Percentiles rank a stretch among this genome's conserved stretches.
These are phyloP conservation scores for Epichloe sibirici DNA, from an alignment of 2,329 filamentous ascomycete genomes.

Conservation along the genomic window DNA sequence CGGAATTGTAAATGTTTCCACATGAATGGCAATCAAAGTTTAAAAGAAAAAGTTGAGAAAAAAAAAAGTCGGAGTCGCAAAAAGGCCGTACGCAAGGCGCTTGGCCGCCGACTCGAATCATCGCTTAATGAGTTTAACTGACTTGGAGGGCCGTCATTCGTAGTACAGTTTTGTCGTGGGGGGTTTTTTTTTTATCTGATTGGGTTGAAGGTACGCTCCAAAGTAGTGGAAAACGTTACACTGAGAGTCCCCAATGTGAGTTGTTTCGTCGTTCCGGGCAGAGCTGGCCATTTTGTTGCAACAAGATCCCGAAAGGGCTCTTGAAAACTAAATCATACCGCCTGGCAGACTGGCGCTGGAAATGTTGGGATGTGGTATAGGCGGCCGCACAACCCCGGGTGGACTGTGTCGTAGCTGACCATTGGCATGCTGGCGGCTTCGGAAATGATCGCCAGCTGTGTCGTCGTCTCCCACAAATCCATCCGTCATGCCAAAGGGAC, in stretches of 20 bases:
- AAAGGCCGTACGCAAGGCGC: neutral
- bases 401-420: conserved; percentile 2
- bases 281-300: neutral
- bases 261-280: neutral
- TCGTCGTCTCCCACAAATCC: conserved; percentile 1
- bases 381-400: neutral
- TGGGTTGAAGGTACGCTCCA: neutral
- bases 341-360: conserved; percentile 25
- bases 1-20: neutral
- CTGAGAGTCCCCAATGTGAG: neutral
- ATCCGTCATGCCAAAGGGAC: neutral
- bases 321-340: conserved; percentile 30
- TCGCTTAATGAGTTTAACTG: neutral
- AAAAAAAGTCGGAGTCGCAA: neutral
- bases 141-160: conserved; percentile 5
- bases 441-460: neutral
- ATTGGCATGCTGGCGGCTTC: neutral
- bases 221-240: neutral
- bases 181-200: neutral
- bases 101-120: neutral
- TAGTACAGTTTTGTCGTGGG: conserved; percentile 3
- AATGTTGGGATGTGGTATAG: conserved; percentile 11
- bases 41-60: neutral
- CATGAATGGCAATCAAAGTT: conserved; percentile 6
- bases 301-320: neutral